Percentiles rank a stretch among this genome's conserved stretches.
phyloP scores from a whole-genome alignment of 768 basidiomycete genomes.

The Leccinum broughii region DNA sequence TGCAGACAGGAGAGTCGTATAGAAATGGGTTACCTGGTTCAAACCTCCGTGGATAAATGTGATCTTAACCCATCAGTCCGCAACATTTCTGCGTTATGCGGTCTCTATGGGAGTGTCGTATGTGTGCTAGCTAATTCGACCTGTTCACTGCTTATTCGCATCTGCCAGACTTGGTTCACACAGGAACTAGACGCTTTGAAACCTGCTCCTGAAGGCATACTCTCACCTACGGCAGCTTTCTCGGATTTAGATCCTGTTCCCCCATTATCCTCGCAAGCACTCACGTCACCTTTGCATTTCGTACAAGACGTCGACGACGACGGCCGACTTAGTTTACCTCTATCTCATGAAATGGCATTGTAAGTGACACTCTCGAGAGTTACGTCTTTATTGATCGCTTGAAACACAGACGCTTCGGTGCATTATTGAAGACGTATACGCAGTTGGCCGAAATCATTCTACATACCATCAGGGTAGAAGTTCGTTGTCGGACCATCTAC shows the following conservation, averaged over 20 bases:
- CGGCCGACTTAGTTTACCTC: constrained; percentile 64
- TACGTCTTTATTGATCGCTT: constrained; percentile 6
- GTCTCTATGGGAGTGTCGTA: constrained; percentile 85
- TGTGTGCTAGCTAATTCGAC: constrained; percentile 29
- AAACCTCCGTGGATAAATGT: constrained; percentile 50
- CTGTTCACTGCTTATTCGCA: constrained; percentile 7
- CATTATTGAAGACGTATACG: constrained; percentile 85
- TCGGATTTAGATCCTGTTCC: constrained; percentile 51
- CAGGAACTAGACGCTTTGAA: constrained; percentile 68
- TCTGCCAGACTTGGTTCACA: constrained; percentile 79
- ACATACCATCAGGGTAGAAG: constrained; percentile 83
- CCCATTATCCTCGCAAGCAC: constrained; percentile 39
- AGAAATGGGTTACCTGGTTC: constrained; percentile 66
- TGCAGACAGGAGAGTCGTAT: constrained; percentile 78
- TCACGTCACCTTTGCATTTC: constrained; percentile 49
- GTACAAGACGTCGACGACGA: constrained; percentile 38
- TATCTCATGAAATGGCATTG: constrained; percentile 90
- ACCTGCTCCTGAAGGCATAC: constrained; percentile 48
- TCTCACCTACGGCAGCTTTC: constrained; percentile 50
- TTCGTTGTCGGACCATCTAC: constrained; percentile 81
- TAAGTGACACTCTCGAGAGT: constrained; percentile 40
- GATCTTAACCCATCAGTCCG: constrained; percentile 73
- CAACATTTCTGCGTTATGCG: constrained; percentile 73
- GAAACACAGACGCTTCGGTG: constrained; percentile 77
- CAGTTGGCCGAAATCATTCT: constrained; percentile 86